Conservation (phyloP, 1,284 basidiomycete species). For the Cutaneotrichosporon sp. region DNA sequence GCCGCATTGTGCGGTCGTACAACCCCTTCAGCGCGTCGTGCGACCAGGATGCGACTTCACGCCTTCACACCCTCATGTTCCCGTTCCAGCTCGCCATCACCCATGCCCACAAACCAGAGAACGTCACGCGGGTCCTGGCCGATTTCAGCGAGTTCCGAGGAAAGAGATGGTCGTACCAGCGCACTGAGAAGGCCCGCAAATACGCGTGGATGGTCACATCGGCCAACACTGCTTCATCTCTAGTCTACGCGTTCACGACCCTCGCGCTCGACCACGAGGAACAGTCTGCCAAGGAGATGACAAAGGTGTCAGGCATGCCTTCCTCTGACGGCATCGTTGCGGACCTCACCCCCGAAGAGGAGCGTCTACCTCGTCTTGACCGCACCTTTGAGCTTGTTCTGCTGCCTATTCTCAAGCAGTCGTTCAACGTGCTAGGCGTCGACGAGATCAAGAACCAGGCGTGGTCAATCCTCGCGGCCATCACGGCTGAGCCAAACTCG, state of each 20-base stretch:
- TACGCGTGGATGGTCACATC: conserved; percentile 31
- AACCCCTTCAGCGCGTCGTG: conserved; percentile 27
- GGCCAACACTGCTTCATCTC: conserved; percentile 22
- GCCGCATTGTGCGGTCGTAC: conserved; percentile 27
- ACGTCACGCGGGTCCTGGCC: conserved; percentile 8
- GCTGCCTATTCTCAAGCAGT: conserved; percentile 27
- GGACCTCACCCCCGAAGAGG: conserved; percentile 23
- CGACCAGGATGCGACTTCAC: conserved; percentile 18
- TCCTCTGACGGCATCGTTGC: conserved; percentile 30
- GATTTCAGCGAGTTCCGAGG: conserved; percentile 13
- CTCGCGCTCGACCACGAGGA: conserved; percentile 35
- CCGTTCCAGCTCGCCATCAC: conserved; percentile 26
- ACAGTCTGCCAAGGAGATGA: conserved; percentile 30
- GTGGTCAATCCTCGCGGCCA: conserved; percentile 38
- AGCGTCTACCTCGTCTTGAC: conserved; percentile 29
- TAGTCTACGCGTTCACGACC: conserved; percentile 43
- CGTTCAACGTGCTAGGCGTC: conserved; percentile 31
- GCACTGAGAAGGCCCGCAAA: conserved; percentile 32
- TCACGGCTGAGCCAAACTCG: conserved; percentile 19
- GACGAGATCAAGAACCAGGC: conserved; percentile 35
- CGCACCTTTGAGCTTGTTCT: conserved; percentile 35
- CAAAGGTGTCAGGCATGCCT: conserved; percentile 28
- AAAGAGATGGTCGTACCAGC: conserved; percentile 30
- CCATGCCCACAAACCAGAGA: conserved; percentile 11
- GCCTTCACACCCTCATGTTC: conserved; percentile 24